Base-by-base conservation (phyloP, 805 yeast genomes). In the Nakazawaea ambrosiae region DNA sequence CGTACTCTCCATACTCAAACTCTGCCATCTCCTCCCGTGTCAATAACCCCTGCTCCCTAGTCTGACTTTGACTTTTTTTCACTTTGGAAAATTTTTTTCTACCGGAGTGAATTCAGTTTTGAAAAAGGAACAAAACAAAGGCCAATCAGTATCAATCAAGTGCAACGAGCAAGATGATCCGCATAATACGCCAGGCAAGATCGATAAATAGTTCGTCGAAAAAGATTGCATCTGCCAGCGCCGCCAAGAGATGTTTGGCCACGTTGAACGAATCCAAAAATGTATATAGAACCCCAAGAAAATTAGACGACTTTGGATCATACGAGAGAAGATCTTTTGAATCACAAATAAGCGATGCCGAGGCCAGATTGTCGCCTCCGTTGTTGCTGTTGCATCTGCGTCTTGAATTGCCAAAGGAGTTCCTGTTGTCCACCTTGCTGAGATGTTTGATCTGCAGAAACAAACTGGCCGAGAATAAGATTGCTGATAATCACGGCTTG, bases 381-480 rank as follows among this genome's bases (percentile, higher is more conserved):
- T 66, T 92, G 37, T 72, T 72, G 26, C 79, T 96, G 4, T 68
- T 90, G 42, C 96, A 86, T 51, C 64, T 83, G 15, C 76, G 98
- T 58, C 65, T 90, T 37, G 58, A 68, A 15, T 68, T 90, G 36
- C 81, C 92, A 5, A 48, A 61, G 18, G 51, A 58, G 5, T 82
- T 74, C 51, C 57, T 77, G 39, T 66, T 70, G 27, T 67, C 87
- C 10, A 76, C 90, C 1, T 68, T 92, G 43, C 89, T 95, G 1
- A 81, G 89, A 52, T 75, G 92, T 30, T 68, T 92, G 46, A 83
- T 89, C 76, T 34, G 38, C 17, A 34, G 42, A 27, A 39, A 39
- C 47, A 44, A 57, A 17, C 34, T 44, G 37, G 36, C 47, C 20
- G 48, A 61, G 11, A 56, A 58, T 39, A 72, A 72, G 11, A 66